Evolutionary conservation across 116 monocot genomes (phyloP).

Genomic region (Cymodocea nodosa): DNA sequence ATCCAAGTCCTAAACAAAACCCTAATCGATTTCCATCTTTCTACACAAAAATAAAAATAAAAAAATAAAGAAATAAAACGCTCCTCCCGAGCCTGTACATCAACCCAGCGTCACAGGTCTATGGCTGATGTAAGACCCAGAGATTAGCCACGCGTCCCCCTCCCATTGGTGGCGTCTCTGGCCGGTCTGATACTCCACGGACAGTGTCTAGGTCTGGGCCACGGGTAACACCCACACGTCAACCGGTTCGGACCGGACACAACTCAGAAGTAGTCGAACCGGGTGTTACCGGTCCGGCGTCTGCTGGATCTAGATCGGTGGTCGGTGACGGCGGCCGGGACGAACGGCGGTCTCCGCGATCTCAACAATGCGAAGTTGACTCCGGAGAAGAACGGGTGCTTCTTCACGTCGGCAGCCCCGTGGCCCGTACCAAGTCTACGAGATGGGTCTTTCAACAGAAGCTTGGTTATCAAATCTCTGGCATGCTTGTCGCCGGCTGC

Average conservation of each 20-base stretch:
- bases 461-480: slow-evolving; percentile 31
- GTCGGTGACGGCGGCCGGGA: slow-evolving; percentile 13
- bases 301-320: not conserved
- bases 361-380: slow-evolving; percentile 68
- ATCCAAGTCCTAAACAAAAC: not conserved
- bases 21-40: not conserved
- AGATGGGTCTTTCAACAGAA: slow-evolving; percentile 49
- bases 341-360: slow-evolving; percentile 39
- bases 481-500: slow-evolving; percentile 33
- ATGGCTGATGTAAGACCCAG: not conserved
- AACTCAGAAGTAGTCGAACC: slow-evolving; percentile 8
- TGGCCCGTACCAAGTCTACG: slow-evolving; percentile 38
- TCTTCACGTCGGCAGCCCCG: slow-evolving; percentile 71
- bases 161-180: not conserved
- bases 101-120: not conserved
- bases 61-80: too few species aligned
- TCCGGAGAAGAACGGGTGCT: slow-evolving; percentile 62
- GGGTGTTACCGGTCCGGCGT: not conserved
- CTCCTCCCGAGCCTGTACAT: not conserved
- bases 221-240: not conserved
- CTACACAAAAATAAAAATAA: too few species aligned
- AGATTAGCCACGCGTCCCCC: not conserved
- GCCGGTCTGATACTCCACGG: not conserved
- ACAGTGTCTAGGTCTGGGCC: not conserved
- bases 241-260: not conserved